Percentiles rank a stretch among this genome's conserved stretches.
These are phyloP conservation scores for Pleurotus ostreatus DNA, from an alignment of 768 basidiomycete species.

Conservation along the genomic window DNA sequence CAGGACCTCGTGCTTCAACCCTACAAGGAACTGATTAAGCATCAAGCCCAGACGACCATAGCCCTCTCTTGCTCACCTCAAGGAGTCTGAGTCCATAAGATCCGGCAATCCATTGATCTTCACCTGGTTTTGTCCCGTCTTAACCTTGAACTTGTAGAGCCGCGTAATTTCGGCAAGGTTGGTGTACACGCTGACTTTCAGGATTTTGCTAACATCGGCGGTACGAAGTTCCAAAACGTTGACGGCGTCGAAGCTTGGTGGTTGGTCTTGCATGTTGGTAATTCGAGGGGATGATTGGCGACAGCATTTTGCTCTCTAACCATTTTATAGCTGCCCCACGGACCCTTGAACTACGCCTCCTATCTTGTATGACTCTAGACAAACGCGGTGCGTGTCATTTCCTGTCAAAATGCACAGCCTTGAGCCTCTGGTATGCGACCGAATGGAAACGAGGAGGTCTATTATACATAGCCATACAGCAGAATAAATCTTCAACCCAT, in stretches of 20 bases:
- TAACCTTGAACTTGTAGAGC: conserved; percentile 22
- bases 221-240: conserved; percentile 22
- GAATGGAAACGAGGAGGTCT: too few relatives aligned
- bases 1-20: conserved; percentile 18
- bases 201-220: conserved; percentile 26
- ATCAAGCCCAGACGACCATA: too few relatives aligned
- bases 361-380: too few relatives aligned
- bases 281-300: too few relatives aligned
- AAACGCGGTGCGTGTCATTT: too few relatives aligned
- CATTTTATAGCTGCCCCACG: too few relatives aligned
- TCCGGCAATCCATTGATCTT: conserved; percentile 7
- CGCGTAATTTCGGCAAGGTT: conserved; percentile 34
- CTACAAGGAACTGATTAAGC: conserved; percentile 1
- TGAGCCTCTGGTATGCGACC: too few relatives aligned
- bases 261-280: conserved; percentile 4
- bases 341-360: too few relatives aligned
- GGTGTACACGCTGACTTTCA: conserved; percentile 29
- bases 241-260: conserved; percentile 13
- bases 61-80: conserved; percentile 3
- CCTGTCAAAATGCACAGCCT: too few relatives aligned
- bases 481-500: too few relatives aligned
- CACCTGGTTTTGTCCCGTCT: conserved; percentile 10
- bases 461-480: too few relatives aligned
- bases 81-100: conserved; percentile 7
- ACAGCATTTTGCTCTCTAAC: too few relatives aligned